Base-by-base conservation (phyloP, 345 rosid genomes). In the Laguncularia racemosa region DNA sequence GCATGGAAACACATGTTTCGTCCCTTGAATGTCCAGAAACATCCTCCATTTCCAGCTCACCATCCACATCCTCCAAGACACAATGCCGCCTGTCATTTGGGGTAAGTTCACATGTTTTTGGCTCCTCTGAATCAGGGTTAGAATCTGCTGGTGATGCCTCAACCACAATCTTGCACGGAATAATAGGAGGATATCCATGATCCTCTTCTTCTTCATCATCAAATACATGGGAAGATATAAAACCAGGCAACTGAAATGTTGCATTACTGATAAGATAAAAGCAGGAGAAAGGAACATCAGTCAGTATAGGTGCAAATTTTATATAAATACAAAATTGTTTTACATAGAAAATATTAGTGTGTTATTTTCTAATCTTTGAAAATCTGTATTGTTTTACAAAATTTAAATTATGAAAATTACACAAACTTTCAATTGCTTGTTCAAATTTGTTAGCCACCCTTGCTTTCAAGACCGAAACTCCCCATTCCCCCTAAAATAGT, bases 21-120 rank as follows among this genome's bases (percentile, higher is more conserved):
- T 74, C 89, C 79, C 75, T 86, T 11, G 68, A 82, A 61, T 77
- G 81, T 62, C 78, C 86, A 59, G 90, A 87, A 56, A 72, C 88
- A 73, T 83, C 95, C 73, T 89, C 96, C 95, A 85, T 83, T 76
- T 84, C 97, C 60, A 87, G 85, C 70, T 82, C 99, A 62, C 81
- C 91, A 65, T 84, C 91, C 45, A 80, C 86, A 56, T 90, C 95
- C 72, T 84, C 88, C 61, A 93, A 77, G 56, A 83, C 80, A 69
- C 84, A 70, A 51, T 84, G 91, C 26, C 77, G 79, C 75, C 85
- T 77, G 67, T 85, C 88, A 73, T 50, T 79, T 28, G 76, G 78
- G 44, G 88, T 76, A 57, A 57, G 73, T 13, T 53, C 46, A 60
- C 47, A 64, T 52, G 73, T 58, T 71, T 84, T 86, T 56, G 68